Conservation (phyloP, 106 monocot genomes). For the Phalaenopsis equestris region DNA sequence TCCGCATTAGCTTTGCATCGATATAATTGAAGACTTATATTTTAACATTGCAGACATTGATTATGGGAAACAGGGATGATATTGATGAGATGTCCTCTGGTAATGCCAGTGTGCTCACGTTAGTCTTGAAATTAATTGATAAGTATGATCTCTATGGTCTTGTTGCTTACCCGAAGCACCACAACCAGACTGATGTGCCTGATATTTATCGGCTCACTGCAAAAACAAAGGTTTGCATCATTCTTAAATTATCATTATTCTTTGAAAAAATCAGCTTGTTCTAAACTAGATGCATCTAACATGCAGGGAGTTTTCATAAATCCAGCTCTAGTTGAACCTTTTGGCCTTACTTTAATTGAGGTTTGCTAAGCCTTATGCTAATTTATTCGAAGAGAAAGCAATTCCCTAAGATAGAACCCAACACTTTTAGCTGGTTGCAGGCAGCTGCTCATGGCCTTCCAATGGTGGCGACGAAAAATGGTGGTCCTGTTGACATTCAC, state of each 20-base stretch:
- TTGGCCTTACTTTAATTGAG: slow-evolving; percentile 91
- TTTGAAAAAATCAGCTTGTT: background rate
- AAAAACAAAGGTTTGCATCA: slow-evolving; percentile 62
- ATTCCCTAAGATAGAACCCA: background rate
- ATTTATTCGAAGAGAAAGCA: background rate
- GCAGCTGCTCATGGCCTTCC: slow-evolving; percentile 97
- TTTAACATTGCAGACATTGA: slow-evolving; percentile 51
- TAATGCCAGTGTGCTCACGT: slow-evolving; percentile 72
- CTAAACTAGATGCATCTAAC: background rate
- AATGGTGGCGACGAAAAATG: slow-evolving; percentile 95
- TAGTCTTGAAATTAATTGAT: slow-evolving; percentile 87
- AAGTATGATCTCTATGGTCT: slow-evolving; percentile 94
- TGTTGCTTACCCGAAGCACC: slow-evolving; percentile 88
- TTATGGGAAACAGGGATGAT: slow-evolving; percentile 98
- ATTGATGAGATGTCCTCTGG: slow-evolving; percentile 81
- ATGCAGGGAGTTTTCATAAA: slow-evolving; percentile 92
- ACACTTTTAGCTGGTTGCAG: slow-evolving; percentile 19
- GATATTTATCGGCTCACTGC: slow-evolving; percentile 89
- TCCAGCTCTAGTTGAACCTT: slow-evolving; percentile 94
- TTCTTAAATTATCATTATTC: background rate
- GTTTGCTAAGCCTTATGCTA: slow-evolving; percentile 16
- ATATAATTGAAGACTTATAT: background rate
- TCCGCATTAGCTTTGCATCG: background rate
- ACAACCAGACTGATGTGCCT: slow-evolving; percentile 82
- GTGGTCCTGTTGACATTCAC: slow-evolving; percentile 94